These are phyloP conservation scores for Colletotrichum tamarilloi DNA, from an alignment of 2,329 filamentous ascomycete genomes.

Conservation along the genomic window DNA sequence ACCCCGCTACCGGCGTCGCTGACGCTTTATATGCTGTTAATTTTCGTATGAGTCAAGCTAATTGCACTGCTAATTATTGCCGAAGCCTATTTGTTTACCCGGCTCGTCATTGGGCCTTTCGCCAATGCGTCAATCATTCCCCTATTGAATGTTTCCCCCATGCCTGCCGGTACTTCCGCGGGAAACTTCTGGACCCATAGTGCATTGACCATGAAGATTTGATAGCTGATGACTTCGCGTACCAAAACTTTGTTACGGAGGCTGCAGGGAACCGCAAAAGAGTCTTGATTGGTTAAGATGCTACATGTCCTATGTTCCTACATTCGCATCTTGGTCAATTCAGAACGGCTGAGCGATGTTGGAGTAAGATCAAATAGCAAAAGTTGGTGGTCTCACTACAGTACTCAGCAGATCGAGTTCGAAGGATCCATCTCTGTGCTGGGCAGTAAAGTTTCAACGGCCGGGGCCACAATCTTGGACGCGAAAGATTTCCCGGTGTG, in stretches of 20 bases:
- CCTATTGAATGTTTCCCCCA: no score
- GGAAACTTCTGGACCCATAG: background rate
- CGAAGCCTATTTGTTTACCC: background rate
- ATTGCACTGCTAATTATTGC: background rate
- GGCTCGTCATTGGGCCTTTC: background rate
- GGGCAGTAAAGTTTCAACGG: background rate
- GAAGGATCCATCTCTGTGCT: background rate
- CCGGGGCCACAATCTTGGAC: background rate
- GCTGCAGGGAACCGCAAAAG: background rate
- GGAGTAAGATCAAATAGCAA: background rate
- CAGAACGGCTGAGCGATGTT: background rate
- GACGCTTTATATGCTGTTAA: background rate
- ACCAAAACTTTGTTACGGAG: background rate
- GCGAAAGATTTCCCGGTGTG: background rate
- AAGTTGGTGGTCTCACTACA: background rate
- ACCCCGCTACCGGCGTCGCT: background rate
- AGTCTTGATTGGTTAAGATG: background rate
- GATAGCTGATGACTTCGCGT: background rate
- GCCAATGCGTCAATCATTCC: no score
- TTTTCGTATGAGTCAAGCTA: background rate
- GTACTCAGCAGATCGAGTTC: background rate
- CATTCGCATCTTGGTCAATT: no score
- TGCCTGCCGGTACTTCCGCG: background rate
- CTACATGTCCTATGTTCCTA: background rate
- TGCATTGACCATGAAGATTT: background rate